A percentile compares a stretch with the other conserved stretches of the same genome.
Evolutionary conservation across 345 rosid genomes (phyloP).

Genomic region (Ceriops zippeliana): DNA sequence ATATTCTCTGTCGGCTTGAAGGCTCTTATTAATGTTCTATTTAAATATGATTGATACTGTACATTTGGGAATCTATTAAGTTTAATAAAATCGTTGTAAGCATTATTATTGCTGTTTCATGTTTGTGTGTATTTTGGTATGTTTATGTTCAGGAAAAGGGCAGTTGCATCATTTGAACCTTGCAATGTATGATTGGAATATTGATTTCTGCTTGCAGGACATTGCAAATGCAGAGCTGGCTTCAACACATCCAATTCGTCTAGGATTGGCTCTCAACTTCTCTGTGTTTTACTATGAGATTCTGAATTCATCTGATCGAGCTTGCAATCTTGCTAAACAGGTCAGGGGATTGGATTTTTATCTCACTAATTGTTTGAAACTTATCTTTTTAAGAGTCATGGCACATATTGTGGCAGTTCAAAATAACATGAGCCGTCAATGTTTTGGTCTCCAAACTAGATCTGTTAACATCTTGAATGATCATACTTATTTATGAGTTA

Average conservation of each 20-base stretch:
- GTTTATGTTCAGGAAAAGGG: background rate
- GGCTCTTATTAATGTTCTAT: too few relatives aligned
- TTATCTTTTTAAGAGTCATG: too few relatives aligned
- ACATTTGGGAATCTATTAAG: too few relatives aligned
- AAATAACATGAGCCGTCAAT: background rate
- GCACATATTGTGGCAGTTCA: background rate
- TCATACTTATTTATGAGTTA: too few relatives aligned
- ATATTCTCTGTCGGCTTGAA: too few relatives aligned
- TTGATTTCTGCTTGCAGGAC: slow-evolving; percentile 43
- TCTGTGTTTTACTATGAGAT: slow-evolving; percentile 92
- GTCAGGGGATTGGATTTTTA: slow-evolving; percentile 21
- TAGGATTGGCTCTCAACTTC: slow-evolving; percentile 84
- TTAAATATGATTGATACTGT: too few relatives aligned
- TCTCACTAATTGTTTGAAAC: background rate
- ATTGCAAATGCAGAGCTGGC: slow-evolving; percentile 80
- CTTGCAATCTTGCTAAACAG: slow-evolving; percentile 93
- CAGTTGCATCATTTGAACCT: background rate
- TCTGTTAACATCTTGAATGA: too few relatives aligned
- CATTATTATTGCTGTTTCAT: too few relatives aligned
- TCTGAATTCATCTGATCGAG: slow-evolving; percentile 88
- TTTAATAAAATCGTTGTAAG: too few relatives aligned
- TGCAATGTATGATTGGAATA: background rate
- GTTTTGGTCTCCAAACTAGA: too few relatives aligned
- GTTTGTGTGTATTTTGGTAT: background rate
- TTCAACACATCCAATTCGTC: slow-evolving; percentile 90